phyloP scores from a whole-genome alignment of 176 grass and related monocot species.

The Oryza officinalis region DNA sequence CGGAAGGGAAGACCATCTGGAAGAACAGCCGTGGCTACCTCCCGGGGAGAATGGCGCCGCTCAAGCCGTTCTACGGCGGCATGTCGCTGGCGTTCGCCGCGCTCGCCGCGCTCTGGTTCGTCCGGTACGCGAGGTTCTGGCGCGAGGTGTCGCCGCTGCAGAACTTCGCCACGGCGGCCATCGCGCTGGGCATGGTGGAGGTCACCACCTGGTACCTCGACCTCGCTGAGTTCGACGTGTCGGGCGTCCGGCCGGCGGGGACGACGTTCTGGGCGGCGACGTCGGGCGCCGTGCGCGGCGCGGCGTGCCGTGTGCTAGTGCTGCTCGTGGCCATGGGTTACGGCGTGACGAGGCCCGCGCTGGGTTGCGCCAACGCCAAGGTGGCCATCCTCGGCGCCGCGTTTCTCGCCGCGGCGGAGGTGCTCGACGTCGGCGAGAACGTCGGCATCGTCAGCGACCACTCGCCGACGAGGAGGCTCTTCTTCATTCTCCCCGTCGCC shows the following conservation, averaged over 20 bases:
- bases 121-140: constrained; percentile 63
- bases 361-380: constrained; percentile 47
- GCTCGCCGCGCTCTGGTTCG: constrained; percentile 68
- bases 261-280: constrained; percentile 78
- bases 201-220: constrained; percentile 73
- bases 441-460: constrained; percentile 74
- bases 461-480: constrained; percentile 51
- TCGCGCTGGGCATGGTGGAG: constrained; percentile 84
- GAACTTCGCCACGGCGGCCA: constrained; percentile 61
- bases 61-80: constrained; percentile 65
- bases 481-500: constrained; percentile 56
- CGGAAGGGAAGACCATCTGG: constrained; percentile 76
- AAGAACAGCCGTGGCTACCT: constrained; percentile 78
- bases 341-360: constrained; percentile 56
- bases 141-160: constrained; percentile 67
- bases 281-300: constrained; percentile 43
- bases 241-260: constrained; percentile 61
- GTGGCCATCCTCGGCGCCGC: constrained; percentile 49
- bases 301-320: constrained; percentile 60
- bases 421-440: constrained; percentile 62
- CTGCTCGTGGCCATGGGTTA: constrained; percentile 73
- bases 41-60: constrained; percentile 76
- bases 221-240: constrained; percentile 55
- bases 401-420: constrained; percentile 62
- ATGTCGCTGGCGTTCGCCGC: constrained; percentile 74